Base-by-base conservation (phyloP, 225 moss, liverwort and hornwort species). In the Polytrichum commune region DNA sequence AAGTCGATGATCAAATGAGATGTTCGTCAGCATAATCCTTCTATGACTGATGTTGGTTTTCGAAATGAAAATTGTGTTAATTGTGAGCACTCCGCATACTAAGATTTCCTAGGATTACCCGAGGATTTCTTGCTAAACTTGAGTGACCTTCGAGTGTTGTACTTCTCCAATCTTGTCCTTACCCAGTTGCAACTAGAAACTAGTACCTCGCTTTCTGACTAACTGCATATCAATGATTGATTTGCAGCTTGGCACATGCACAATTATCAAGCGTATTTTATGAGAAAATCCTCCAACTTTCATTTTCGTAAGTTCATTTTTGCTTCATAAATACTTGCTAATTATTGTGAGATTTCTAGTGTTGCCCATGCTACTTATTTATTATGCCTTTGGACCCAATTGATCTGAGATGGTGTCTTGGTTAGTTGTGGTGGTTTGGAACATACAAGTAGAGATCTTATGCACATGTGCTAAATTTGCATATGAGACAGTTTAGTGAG, bases 201-300 rank as follows among this genome's bases (percentile, higher is more conserved):
- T 63, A 63, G 55, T 25, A 27, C 26, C 60, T 25, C 22, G 35
- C 62, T 5, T 56, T 56, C 56, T 23, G n/a, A 58, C 22, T 24
- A 22, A 58, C 23, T 58, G 20, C 24, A 58, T 9, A 6, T 58
- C 9, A 63, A 22, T 63, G 4, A 63, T 18, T 60, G 60, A 60
- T 60, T 60, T 85, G 80, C 95, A 98, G 98, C 89, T 80, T 98
- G 29, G 98, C 98, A 5, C 98, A 98, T 62, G 86, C 95, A 5
- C 91, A 95, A 83, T 90, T 98, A 23, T 98, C 98, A 9, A 70
- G 81, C 38, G 93, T 95, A 1, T 98, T 98, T 75, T 98, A 90
- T 33, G 98, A 98, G 63, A 89, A 91, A 67, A 76, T 98, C 38
- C 84, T 98, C 1, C 53, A 93, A 66, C 90, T 95, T 29, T 65